phyloP scores from a whole-genome alignment of 2,329 filamentous ascomycete genomes.

The Helminthosporium solani region DNA sequence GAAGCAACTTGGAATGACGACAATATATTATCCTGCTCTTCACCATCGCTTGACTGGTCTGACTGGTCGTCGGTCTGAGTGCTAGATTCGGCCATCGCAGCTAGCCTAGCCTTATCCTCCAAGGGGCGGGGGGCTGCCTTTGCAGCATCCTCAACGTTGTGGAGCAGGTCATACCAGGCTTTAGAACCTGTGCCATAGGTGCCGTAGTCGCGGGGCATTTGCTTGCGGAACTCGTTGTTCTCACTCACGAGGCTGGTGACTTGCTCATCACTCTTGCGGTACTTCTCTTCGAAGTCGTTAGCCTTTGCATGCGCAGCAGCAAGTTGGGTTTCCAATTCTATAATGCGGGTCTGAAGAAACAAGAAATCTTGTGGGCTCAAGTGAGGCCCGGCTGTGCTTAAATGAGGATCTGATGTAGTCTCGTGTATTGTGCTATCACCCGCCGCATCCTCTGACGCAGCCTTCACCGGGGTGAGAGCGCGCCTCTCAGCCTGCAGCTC shows the following conservation, averaged over 20 bases:
- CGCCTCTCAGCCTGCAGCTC: too few relatives aligned
- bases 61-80: background rate
- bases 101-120: too few relatives aligned
- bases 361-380: background rate
- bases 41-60: background rate
- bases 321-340: slow-evolving; percentile 3
- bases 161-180: too few relatives aligned
- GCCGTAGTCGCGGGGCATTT: too few relatives aligned
- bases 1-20: background rate
- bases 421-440: too few relatives aligned
- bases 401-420: too few relatives aligned
- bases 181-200: too few relatives aligned
- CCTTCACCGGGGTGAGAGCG: too few relatives aligned
- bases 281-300: background rate
- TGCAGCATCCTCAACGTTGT: too few relatives aligned
- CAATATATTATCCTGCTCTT: background rate
- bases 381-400: background rate
- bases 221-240: background rate
- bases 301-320: background rate
- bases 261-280: background rate
- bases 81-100: background rate
- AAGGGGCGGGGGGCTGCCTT: too few relatives aligned
- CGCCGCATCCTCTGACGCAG: too few relatives aligned
- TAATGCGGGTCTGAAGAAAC: slow-evolving; percentile 6
- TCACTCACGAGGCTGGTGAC: background rate